Evolutionary conservation across 768 basidiomycete genomes (phyloP).

Genomic region (Chalciporus sphaerocephalus): DNA sequence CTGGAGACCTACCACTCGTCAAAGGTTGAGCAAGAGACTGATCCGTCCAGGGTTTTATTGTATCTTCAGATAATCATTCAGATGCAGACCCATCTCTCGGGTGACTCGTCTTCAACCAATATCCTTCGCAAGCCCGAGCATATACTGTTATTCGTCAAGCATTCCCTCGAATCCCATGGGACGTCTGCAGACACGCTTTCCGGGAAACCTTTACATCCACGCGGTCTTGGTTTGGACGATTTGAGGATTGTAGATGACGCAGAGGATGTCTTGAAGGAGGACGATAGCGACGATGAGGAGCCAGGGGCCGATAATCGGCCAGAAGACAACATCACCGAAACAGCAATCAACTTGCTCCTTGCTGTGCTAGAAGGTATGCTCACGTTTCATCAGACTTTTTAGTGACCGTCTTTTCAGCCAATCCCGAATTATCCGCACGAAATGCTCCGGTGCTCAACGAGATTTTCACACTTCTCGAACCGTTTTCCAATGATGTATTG

Average conservation of each 20-base stretch:
- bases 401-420: constrained; percentile 29
- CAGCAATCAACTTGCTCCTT: constrained; percentile 75
- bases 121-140: constrained; percentile 63
- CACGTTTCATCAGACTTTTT: background rate
- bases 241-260: constrained; percentile 37
- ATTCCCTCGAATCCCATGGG: constrained; percentile 55
- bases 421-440: constrained; percentile 57
- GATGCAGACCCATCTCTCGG: constrained; percentile 68
- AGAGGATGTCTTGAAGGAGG: constrained; percentile 44
- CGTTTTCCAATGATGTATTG: constrained; percentile 46
- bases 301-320: constrained; percentile 36
- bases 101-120: constrained; percentile 48
- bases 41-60: constrained; percentile 53
- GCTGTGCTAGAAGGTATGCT: constrained; percentile 78
- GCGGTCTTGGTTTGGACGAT: constrained; percentile 31
- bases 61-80: constrained; percentile 78
- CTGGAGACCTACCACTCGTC: constrained; percentile 61
- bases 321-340: constrained; percentile 67
- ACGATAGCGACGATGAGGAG: constrained; percentile 54
- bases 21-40: constrained; percentile 16
- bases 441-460: constrained; percentile 63
- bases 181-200: background rate
- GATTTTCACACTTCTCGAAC: constrained; percentile 63
- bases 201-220: constrained; percentile 4
- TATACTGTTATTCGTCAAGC: constrained; percentile 77